Base-by-base conservation (phyloP, 805 yeast species). In the Teunomyces cretensis region DNA sequence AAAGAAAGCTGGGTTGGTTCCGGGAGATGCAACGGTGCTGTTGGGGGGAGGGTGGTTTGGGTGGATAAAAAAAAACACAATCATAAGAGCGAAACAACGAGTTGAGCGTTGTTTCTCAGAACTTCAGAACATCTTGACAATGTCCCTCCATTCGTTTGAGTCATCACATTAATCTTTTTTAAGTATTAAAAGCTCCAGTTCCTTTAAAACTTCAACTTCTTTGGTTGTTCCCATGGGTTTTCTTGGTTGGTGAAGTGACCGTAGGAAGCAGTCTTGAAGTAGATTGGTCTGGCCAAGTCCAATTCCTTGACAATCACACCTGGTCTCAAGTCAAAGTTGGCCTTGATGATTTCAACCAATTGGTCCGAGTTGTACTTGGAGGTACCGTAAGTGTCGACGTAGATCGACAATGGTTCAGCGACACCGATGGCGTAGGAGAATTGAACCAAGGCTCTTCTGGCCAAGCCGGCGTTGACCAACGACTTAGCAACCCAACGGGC, bases 401-500 rank as follows among this genome's bases (percentile, higher is more conserved):
- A 86, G 74, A 94, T 87, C 48, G 97, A 89, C 70, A 94, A 84
- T 67, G 99, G 99, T 78, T 94, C 98, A 62, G 99, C 98, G 62
- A 94, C 97, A 88, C 99, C 99, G 70, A 94, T 94, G 69, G 99
- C 99, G 75, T 94, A 94, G 41, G 99, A 92, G 79, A 90, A 90
- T 80, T 94, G 99, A 52, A 94, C 99, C 63, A 94, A 82, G 54
- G 91, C 96, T 81, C 99, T 90, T 78, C 87, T 88, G 64, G 97
- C 96, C 64, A 94, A 81, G 59, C 94, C 92, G 55, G 99, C 97
- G 62, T 81, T 78, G 56, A 94, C 96, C 62, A 94, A 83, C 45
- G 99, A 94, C 81, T 94, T 94, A 72, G 99, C 99, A 63, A 94
- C 97, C 99, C 99, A 94, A 81, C 99, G 90, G 62, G 99, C 99